These are phyloP conservation scores for Fallopia convolvulus DNA, from an alignment of 148 eudicot genomes.

Conservation along the genomic window DNA sequence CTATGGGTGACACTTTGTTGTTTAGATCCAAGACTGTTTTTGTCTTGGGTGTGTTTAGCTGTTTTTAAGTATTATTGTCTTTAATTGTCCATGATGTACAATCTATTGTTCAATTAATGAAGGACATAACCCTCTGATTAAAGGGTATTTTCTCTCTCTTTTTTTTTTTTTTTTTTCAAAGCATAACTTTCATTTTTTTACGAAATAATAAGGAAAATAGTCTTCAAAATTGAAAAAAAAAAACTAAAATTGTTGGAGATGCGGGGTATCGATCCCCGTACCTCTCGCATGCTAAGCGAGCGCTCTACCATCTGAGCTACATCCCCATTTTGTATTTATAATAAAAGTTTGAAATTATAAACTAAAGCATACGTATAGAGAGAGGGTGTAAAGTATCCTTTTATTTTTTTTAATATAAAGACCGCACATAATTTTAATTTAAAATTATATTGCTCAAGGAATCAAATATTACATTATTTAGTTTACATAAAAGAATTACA, in stretches of 20 bases:
- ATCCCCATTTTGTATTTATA: conserved; percentile 40
- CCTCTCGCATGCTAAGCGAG: conserved; percentile 99
- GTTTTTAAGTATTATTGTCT: conserved; percentile 1
- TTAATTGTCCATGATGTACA: conserved; percentile 5
- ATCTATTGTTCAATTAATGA: background rate
- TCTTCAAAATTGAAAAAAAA: no score
- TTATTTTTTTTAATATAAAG: no score
- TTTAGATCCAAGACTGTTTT: background rate
- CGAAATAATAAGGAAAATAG: no score
- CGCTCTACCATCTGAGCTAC: conserved; percentile 99
- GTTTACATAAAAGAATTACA: no score
- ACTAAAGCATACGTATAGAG: no score
- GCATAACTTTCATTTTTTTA: background rate
- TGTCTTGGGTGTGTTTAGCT: background rate
- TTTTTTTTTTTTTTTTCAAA: background rate
- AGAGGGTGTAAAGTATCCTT: no score
- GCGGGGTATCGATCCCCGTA: conserved; percentile 99
- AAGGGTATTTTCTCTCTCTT: background rate
- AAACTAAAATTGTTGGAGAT: conserved; percentile 30
- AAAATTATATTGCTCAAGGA: no score
- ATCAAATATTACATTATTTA: no score
- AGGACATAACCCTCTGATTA: background rate
- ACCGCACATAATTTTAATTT: no score
- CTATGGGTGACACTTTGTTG: background rate
- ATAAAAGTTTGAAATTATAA: no score